Evolutionary conservation across 345 rosid genomes (phyloP).

Genomic region (Gossypium bickii): DNA sequence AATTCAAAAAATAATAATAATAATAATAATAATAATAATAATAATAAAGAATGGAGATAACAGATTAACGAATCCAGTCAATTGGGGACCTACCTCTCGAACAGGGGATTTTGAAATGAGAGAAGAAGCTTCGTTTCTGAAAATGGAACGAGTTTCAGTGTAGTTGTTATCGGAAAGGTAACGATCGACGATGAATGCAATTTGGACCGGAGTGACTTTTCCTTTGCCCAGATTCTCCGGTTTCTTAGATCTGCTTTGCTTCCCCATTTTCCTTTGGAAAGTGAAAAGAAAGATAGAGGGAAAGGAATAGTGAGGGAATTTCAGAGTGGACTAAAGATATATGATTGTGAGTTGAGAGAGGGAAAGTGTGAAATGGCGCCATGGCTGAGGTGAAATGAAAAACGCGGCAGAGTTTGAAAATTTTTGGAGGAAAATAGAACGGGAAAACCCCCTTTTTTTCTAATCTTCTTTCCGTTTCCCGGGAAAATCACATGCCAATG

Average conservation of each 20-base stretch:
- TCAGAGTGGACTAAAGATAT: neutral
- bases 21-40: too few species aligned
- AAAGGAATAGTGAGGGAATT: neutral
- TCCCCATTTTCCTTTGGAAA: slow-evolving; percentile 42
- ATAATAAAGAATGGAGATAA: neutral
- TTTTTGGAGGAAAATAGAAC: neutral
- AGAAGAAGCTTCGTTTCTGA: slow-evolving; percentile 65
- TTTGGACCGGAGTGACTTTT: slow-evolving; percentile 65
- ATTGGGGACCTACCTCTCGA: slow-evolving; percentile 39
- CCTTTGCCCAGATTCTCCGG: slow-evolving; percentile 49
- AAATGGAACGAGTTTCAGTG: slow-evolving; percentile 48
- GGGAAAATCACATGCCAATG: too few species aligned
- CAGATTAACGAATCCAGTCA: neutral
- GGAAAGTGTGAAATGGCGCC: slow-evolving; percentile 8
- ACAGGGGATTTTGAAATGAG: slow-evolving; percentile 68
- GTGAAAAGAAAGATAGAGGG: neutral
- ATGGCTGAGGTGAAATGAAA: neutral
- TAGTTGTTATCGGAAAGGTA: slow-evolving; percentile 72
- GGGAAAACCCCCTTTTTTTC: neutral
- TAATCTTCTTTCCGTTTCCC: too few species aligned
- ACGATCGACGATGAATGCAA: slow-evolving; percentile 81
- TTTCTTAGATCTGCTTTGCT: slow-evolving; percentile 44
- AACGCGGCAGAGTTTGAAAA: slow-evolving; percentile 25
- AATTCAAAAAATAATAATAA: neutral
- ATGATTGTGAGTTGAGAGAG: neutral